Base-by-base conservation (phyloP, 345 rosid genomes). In the Raphanus raphanistrum region DNA sequence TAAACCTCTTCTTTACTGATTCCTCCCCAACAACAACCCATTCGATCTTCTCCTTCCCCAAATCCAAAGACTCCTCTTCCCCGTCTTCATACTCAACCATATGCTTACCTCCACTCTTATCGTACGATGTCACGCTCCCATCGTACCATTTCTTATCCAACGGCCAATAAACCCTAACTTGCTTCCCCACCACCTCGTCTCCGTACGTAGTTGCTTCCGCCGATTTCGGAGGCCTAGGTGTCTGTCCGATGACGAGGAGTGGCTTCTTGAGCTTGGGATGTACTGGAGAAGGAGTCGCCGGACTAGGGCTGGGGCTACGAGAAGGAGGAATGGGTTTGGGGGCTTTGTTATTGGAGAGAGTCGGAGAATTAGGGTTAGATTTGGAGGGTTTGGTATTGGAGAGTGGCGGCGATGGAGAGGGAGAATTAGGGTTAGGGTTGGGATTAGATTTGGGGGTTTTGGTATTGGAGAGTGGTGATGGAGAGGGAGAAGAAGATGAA, bases 91-190 rank as follows among this genome's bases (percentile, higher is more conserved):
- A n/a, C n/a, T n/a, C n/a, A n/a, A n/a, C n/a, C n/a, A n/a, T n/a
- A n/a, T n/a, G n/a, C n/a, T n/a, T n/a, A n/a, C n/a, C n/a, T n/a
- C n/a, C n/a, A n/a, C n/a, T n/a, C n/a, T n/a, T n/a, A n/a, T n/a
- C n/a, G n/a, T n/a, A n/a, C n/a, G n/a, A n/a, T n/a, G 75, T 82
- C 41, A 95, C 92, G 26, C 45, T 61, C 66, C 97, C 99, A 43
- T 92, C 94, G 68, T 91, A 95, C 98, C 97, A 91, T 63, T 70
- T 76, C 82, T 88, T 83, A 83, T 95, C 98, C 88, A 95, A 72
- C 57, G 99, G 98, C 99, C 99, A 95, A 76, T 83, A 92, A 84
- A 95, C 90, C 87, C 82, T 85, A 74, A 95, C 68, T 81, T 88
- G 82, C 89, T 74, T 89, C 5, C 81, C 88, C 43, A 90, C 78